Percentiles rank a stretch among this genome's conserved stretches.
Conservation (phyloP, 306 rosid species). For the Sphenostylis stenocarpa region DNA sequence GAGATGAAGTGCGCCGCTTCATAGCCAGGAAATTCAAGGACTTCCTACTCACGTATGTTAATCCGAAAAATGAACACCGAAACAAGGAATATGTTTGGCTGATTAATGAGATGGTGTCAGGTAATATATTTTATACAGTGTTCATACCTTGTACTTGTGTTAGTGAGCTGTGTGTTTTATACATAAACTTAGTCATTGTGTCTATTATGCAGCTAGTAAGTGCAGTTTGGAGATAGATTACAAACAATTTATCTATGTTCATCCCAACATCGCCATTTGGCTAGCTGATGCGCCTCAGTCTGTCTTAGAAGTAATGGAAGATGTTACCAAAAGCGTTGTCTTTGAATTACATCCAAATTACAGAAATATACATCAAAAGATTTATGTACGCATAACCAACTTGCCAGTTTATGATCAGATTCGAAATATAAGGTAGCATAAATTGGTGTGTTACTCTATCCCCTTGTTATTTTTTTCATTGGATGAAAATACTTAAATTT, state of each 20-base stretch:
- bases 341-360: conserved; percentile 85
- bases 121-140: conserved; percentile 39
- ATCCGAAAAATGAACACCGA: conserved; percentile 66
- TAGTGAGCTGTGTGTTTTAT: not conserved
- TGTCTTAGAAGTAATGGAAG: conserved; percentile 98
- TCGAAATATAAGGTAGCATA: conserved; percentile 85
- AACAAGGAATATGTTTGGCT: conserved; percentile 79
- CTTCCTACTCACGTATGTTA: conserved; percentile 75
- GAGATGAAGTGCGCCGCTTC: conserved; percentile 95
- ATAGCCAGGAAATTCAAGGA: conserved; percentile 86
- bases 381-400: conserved; percentile 86
- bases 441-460: not conserved
- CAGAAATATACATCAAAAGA: conserved; percentile 82
- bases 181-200: not conserved
- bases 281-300: conserved; percentile 99
- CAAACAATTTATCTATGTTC: conserved; percentile 88
- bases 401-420: conserved; percentile 95
- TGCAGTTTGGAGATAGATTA: conserved; percentile 97
- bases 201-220: conserved; percentile 65
- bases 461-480: not conserved
- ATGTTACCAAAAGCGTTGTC: conserved; percentile 89
- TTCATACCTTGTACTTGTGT: not conserved
- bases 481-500: not conserved
- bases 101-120: conserved; percentile 95
- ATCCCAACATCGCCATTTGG: conserved; percentile 99